Base-by-base conservation (phyloP, 179 eudicot species). In the Beta lomatogona region DNA sequence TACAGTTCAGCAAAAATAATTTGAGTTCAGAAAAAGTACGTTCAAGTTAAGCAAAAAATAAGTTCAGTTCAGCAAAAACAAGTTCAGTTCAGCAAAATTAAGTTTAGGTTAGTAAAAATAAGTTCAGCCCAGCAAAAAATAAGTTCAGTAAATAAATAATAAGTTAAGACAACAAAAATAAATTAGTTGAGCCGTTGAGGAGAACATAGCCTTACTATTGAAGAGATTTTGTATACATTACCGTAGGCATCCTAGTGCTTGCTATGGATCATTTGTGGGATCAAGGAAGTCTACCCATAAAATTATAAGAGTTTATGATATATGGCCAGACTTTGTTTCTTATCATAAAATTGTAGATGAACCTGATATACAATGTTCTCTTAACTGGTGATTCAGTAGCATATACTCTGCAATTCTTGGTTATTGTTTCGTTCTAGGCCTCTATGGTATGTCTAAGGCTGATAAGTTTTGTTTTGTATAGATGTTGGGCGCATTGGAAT, bases 401-500 rank as follows among this genome's bases (percentile, higher is more conserved):
- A 70, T 46, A 70, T n/a, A 45, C 25, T 45, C 3, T 45, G 8
- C 28, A 45, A 12, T n/a, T 81, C 46, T 44, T 75, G 21, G 48
- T 44, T 45, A 28, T 59, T 52, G 10, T n/a, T 7, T 54, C 13
- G 54, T 14, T 66, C 12, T 12, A 21, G 18, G 48, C 25, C 50
- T 59, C 46, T 54, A 12, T 80, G 45, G 60, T 44, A 57, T 18
- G 31, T 55, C 7, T 71, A 36, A 61, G 70, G 44, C 53, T 81
- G 84, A 85, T 53, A 52, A 18, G 53, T 63, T 68, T 36, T 71
- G 41, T 74, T 60, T 6, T 64, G 12, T 85, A 88, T 92, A 93
- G 97, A 90, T 80, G 93, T 93, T 71, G 97, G 97, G n/a, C 91
- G 95, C 61, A 92, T 93, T 58, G 97, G 97, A 55, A 88, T 93